phyloP scores from a whole-genome alignment of 1,139 yeast genomes.

The Kluyveromyces sp. region DNA sequence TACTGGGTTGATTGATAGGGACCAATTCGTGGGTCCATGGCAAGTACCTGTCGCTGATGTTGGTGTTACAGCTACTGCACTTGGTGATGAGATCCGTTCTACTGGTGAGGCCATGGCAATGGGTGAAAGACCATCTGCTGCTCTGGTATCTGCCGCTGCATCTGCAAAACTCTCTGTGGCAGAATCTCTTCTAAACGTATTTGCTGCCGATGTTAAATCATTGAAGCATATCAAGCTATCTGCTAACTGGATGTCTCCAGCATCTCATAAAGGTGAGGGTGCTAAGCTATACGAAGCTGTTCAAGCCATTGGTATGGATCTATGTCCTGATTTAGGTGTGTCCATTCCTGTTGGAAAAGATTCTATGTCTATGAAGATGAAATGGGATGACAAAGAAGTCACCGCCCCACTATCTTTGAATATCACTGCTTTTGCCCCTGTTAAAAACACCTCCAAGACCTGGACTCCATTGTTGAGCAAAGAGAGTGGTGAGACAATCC shows the following conservation, averaged over 20 bases:
- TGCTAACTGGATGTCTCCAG: slow-evolving; percentile 99
- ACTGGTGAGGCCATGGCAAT: slow-evolving; percentile 97
- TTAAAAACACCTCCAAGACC: slow-evolving; percentile 72
- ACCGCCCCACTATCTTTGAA: slow-evolving; percentile 92
- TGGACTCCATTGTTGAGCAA: slow-evolving; percentile 86
- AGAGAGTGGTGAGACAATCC: slow-evolving; percentile 44
- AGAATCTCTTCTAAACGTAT: slow-evolving; percentile 80
- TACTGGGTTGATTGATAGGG: slow-evolving; percentile 94
- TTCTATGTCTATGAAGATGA: slow-evolving; percentile 99
- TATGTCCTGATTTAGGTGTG: slow-evolving; percentile 88
- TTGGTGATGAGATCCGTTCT: slow-evolving; percentile 53
- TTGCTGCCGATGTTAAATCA: slow-evolving; percentile 81
- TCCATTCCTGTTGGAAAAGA: slow-evolving; percentile 98
- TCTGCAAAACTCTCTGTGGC: slow-evolving; percentile 98
- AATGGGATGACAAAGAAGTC: slow-evolving; percentile 89
- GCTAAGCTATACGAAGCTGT: slow-evolving; percentile 93
- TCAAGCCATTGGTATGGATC: slow-evolving; percentile 88
- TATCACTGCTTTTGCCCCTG: slow-evolving; percentile 88
- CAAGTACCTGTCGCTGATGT: slow-evolving; percentile 99
- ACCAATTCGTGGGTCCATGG: slow-evolving; percentile 99
- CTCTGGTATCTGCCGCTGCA: slow-evolving; percentile 84
- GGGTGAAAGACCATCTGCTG: slow-evolving; percentile 94
- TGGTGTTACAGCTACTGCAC: slow-evolving; percentile 89
- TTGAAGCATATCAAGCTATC: slow-evolving; percentile 75
- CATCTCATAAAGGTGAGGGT: slow-evolving; percentile 93